phyloP scores from a whole-genome alignment of 1,139 yeast species.

The Torulaspora globosa region DNA sequence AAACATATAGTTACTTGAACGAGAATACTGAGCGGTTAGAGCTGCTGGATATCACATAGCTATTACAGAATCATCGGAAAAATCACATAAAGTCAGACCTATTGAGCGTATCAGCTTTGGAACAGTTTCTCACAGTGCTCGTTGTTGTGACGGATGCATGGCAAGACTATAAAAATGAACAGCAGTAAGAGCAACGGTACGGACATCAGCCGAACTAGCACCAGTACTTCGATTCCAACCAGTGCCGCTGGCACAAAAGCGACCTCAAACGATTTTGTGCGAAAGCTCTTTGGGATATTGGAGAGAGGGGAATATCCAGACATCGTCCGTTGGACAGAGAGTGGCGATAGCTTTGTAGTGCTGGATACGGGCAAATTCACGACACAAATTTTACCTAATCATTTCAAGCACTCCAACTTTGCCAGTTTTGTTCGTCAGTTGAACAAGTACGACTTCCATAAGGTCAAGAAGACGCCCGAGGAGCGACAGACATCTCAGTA shows the following conservation, averaged over 20 bases:
- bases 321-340: conserved; percentile 78
- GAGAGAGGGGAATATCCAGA: conserved; percentile 70
- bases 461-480: conserved; percentile 52
- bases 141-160: conserved; percentile 1
- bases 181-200: conserved; percentile 12
- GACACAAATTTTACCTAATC: conserved; percentile 74
- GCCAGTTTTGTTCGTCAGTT: conserved; percentile 93
- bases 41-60: not conserved
- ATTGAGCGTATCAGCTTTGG: not conserved
- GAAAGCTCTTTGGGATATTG: conserved; percentile 75
- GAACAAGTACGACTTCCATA: conserved; percentile 98
- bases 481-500: conserved; percentile 51
- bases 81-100: not conserved
- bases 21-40: not conserved
- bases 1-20: not conserved
- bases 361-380: conserved; percentile 87
- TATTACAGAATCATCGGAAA: not conserved
- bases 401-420: conserved; percentile 91
- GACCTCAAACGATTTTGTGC: conserved; percentile 65
- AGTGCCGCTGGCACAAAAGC: conserved; percentile 18
- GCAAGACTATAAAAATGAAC: conserved; percentile 5
- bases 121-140: not conserved
- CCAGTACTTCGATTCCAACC: conserved; percentile 9
- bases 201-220: conserved; percentile 14
- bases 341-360: conserved; percentile 84